Evolutionary conservation across 305 asterid genomes (phyloP), one percentile per base, ranked within the genome.

Genomic region (Petunia hybrid): DNA sequence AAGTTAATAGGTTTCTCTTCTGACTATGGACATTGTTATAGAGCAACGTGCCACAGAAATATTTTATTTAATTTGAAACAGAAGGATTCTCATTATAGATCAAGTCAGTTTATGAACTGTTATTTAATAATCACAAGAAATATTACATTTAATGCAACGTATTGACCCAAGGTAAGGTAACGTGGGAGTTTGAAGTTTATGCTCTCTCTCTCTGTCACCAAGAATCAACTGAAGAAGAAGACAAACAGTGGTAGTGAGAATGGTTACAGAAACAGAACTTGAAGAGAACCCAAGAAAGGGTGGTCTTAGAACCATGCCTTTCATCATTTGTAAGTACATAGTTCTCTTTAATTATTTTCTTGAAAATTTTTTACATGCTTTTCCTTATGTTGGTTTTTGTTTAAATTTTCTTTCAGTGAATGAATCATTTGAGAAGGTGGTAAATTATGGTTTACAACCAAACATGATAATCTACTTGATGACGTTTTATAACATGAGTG

Each of bases 381-480:
- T 40, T 66, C 10, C 42, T 8, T 68, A 68, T 0, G 8, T 16
- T 68, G 56, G n/a, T 68, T 42, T 59, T 6, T n/a, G 2, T 59
- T n/a, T 6, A 12, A 13, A 39, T 10, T 13, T 3, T 10, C 35
- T 14, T 5, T 4, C 79, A 93, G 98, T 83, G 78, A 83, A 76
- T 73, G 95, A 89, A 81, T 85, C 90, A 67, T 70, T 91, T 16
- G 93, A 91, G 87, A 90, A 81, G 83, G 80, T 90, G 86, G 91
- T 97, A 16, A 91, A 87, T 8, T 88, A 1, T 68, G 98, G 93
- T 46, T 51, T 90, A 39, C 1, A 43, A 45, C 92, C 97, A 79
- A 93, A 89, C 85, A 90, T 91, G 94, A 80, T 85, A 48, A 57
- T 91, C 53, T 93, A 91, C 61, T 69, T 93, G 89, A 92, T 87